Percentiles rank a stretch among this genome's conserved stretches.
Conservation (phyloP, 257 asterid species). For the Plantago elongata region DNA sequence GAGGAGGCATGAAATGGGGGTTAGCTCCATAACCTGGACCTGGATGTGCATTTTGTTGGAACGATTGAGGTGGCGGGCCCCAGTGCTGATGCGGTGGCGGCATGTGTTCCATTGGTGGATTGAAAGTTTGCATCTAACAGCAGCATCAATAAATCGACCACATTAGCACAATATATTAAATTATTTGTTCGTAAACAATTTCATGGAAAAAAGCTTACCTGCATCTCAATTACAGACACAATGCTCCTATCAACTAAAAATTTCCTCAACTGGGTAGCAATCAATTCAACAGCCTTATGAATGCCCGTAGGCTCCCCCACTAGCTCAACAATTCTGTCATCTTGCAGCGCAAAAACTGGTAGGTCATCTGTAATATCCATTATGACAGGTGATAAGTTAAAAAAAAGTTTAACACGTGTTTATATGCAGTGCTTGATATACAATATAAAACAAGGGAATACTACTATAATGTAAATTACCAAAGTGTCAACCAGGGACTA, state of each 20-base stretch:
- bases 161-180: neutral
- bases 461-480: too few relatives aligned
- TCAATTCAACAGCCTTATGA: conserved; percentile 76
- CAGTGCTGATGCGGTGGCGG: conserved; percentile 66
- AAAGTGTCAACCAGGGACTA: too few relatives aligned
- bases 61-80: conserved; percentile 83
- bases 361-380: conserved; percentile 62
- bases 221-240: conserved; percentile 63
- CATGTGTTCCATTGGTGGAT: conserved; percentile 49
- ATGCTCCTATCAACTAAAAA: conserved; percentile 87
- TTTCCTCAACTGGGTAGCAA: conserved; percentile 77
- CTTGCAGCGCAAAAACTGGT: conserved; percentile 77
- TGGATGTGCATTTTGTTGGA: conserved; percentile 45
- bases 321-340: conserved; percentile 86
- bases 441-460: too few relatives aligned
- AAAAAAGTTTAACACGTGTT: neutral
- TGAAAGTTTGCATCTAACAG: conserved; percentile 62
- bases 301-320: conserved; percentile 72
- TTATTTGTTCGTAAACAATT: too few relatives aligned
- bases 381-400: conserved; percentile 8
- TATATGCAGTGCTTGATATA: too few relatives aligned
- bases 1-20: conserved; percentile 59
- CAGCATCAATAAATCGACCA: conserved; percentile 10
- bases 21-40: conserved; percentile 65
- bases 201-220: conserved; percentile 56